Evolutionary conservation across 1,284 basidiomycete species (phyloP), one percentile per base, ranked within the genome.

Genomic region (Tylopilus orsonianus): DNA sequence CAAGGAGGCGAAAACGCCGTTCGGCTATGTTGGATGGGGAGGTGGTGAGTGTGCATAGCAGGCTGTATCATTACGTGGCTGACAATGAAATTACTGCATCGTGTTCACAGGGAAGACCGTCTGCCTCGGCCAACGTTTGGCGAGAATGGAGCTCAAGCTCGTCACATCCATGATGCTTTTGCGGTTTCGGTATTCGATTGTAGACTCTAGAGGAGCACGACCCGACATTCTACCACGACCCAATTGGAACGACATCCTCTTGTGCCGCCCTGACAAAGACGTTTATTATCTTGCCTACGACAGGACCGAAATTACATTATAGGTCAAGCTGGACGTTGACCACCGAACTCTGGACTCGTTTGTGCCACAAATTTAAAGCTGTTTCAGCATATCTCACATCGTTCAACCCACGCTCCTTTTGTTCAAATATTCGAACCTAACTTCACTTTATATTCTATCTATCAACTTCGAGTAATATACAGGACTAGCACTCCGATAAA

Each of bases 231-330:
- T 75, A 5, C 85, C 84, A 24, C 71, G 64, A 33, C 85, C 86
- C 13, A 81, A 88, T 58, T 88, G 86, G 85, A 87, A 88, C 65
- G 85, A 88, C 60, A 77, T 78, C 48, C 71, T 85, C 38, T 68
- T 79, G 44, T 86, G 85, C 61, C 76, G 80, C 35, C 85, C 85
- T 5, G 71, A 75, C 40, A 61, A 70, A 43, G 77, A 75, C 37
- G 68, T 75, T 29, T 82, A 78, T 60, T 76, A 71, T 55, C 58
- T 88, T 47, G 71, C 71, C 38, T 83, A 80, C 56, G 69, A 74
- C 59, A 60, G 48, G 44, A 45, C 22, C 33, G 50, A 50, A 34
- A 44, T 52, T 48, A 52, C 46, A 23, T 41, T 56, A 40, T 61
- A 64, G 53, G 62, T 48, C 55, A 56, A 52, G 63, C 64, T 50